Base-by-base conservation (phyloP, 352 stramenopile species). In the Achlya hypogyna region DNA sequence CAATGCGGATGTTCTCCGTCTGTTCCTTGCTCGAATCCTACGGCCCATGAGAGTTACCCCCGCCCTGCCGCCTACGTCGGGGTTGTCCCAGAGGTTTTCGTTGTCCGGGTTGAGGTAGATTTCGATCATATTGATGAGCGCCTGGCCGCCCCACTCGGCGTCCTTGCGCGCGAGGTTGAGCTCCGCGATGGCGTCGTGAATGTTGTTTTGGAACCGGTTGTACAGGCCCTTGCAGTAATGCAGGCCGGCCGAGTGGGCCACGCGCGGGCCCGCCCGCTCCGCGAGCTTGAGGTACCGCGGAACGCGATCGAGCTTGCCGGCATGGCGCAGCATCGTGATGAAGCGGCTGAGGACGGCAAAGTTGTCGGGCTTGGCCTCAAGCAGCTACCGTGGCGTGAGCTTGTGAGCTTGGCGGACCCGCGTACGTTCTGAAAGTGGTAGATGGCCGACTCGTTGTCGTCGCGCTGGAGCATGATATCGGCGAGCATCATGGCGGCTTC, bases 81-180 rank as follows among this genome's bases (percentile, higher is more conserved):
- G 67, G 10, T 75, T 69, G n/a, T 96, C 87, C 91, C 91, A 98
- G 14, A 97, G 52, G 60, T 96, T 96, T 43, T 96, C 90, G 25
- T 93, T 93, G 71, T 98, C 91, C 6, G 92, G 92, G 62, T 96
- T 97, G 27, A 98, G 65, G 69, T 98, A 98, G 51, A 98, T 92
- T 73, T 98, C 83, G 53, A 96, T 90, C 86, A 98, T 96, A 68
- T 96, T 83, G 38, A 92, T 81, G n/a, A 98, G 77, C 40, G 93
- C 88, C 8, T 75, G 74, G 28, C 84, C 69, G 27, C 91, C 93
- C 89, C 88, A 98, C 65, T 95, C 86, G 10, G 84, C 78, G 65
- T 98, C 88, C 34, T 81, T 77, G 6, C 93, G 73, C 9, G 86
- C 88, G 9, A 95, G 74, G 62, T 98, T 98, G 66, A 98, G 93